Evolutionary conservation across 345 rosid genomes (phyloP), one percentile per base, ranked within the genome.

Genomic region (Brassica incana): DNA sequence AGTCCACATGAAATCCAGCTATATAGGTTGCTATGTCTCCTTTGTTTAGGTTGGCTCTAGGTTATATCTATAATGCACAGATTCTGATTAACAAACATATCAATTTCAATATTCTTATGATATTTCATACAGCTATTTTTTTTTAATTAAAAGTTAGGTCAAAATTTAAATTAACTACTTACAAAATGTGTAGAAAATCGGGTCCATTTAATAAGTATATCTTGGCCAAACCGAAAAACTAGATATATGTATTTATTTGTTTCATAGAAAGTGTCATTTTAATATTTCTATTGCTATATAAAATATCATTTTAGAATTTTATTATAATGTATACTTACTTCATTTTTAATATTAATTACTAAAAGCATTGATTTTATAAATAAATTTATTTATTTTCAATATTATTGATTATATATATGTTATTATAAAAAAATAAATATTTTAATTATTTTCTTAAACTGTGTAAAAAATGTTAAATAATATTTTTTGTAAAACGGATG

Each of bases 1-100:
- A 65, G 27, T 61, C 48, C 61, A 71, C 72, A 71, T 78, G 72
- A 78, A 71, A 56, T 35, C 72, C 76, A 78, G 71, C 76, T 77
- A 48, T 60, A 33, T 27, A 63, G 52, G 64, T 23, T 69, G 18
- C 1, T 8, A 35, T 63, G 20, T 30, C 67, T 63, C 11, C 10
- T 62, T 14, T 12, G 32, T 62, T 30, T 32, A 30, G 11, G 67
- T 32, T 8, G 67, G 40, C n/a, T 60, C 12, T 10, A 23, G n/a
- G 14, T 23, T 18, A 18, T 60, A 60, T 62, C 18, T 30, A 20
- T 20, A 30, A n/a, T 4, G 10, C 40, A 30, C 40, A 63, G 4
- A 30, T n/a, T 14, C 29, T 63, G 36, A 63, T 32, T 6, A 30
- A n/a, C 67, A 30, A 5, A 62, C 33, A 27, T 62, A 29, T 29